Evolutionary conservation across 805 yeast genomes (phyloP), one percentile per base, ranked within the genome.

Genomic region (Schwanniomyces polymorphus): DNA sequence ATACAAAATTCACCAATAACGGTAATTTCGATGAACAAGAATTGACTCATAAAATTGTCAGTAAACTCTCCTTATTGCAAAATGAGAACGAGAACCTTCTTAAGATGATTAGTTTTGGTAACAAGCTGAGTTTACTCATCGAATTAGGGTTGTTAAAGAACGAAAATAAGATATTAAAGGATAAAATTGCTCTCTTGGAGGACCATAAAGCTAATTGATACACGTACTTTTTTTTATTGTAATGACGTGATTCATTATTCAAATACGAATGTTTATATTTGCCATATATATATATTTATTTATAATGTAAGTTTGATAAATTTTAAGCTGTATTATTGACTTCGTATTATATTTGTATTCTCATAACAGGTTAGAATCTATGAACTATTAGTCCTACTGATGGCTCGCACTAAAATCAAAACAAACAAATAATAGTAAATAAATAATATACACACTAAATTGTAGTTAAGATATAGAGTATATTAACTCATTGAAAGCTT

Each of bases 21-120:
- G 91, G 90, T 2, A 72, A 85, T 47, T 85, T 80, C 60, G 95
- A 88, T 57, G 85, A 81, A 43, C 83, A 86, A 56, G 91, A 87
- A 46, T 67, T 87, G 41, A 82, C 91, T 11, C 94, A 88, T 59
- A 84, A 84, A 56, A 80, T 88, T 48, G 72, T 88, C 34, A 75
- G 76, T 35, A 81, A 87, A 55, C 56, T 89, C 52, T 79, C 80
- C 45, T 68, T 76, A 47, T 66, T 89, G 49, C 80, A 80, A 16
- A 78, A 76, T 40, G 96, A 89, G 59, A 89, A 89, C 60, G 84
- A 82, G 47, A 82, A 77, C 51, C 74, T 89, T 67, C 76, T 84
- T 50, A 80, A 80, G 55, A 81, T 87, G 84, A 63, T 88, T 9
- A 82, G 91, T 52, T 84, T 76, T 63, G 89, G 96, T n/a, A 83